phyloP scores from a whole-genome alignment of 23 red algal species.

The Gracilaria gracilis region DNA sequence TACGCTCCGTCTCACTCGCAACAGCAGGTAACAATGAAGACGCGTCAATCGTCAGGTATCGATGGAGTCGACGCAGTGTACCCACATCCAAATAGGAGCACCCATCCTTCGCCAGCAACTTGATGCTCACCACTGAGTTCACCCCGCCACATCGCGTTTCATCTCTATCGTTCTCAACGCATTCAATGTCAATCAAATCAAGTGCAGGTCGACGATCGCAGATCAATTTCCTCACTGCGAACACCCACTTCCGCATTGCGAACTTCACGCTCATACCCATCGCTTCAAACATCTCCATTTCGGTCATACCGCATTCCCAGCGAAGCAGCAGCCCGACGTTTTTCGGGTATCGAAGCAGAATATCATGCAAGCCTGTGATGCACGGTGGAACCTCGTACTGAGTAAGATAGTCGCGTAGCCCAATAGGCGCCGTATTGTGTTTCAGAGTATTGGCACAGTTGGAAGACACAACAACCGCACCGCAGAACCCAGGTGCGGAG shows the following conservation, averaged over 20 bases:
- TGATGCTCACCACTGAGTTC: slow-evolving; percentile 79
- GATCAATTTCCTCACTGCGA: slow-evolving; percentile 38
- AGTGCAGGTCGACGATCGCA: slow-evolving; percentile 57
- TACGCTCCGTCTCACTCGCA: slow-evolving; percentile 49
- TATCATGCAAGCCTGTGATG: slow-evolving; percentile 53
- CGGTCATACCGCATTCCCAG: slow-evolving; percentile 83
- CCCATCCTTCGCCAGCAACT: slow-evolving; percentile 63
- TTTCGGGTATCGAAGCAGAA: slow-evolving; percentile 45
- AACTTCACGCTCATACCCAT: slow-evolving; percentile 41
- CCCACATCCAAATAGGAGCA: slow-evolving; percentile 29
- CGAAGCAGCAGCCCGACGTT: slow-evolving; percentile 81
- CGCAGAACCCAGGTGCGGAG: slow-evolving; percentile 82
- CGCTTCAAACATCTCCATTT: slow-evolving; percentile 82
- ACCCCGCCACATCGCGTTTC: slow-evolving; percentile 51
- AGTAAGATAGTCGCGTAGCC: slow-evolving; percentile 76
- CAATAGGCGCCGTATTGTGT: slow-evolving; percentile 36
- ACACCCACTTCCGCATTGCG: slow-evolving; percentile 56
- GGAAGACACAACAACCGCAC: slow-evolving; percentile 68
- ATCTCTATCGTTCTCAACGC: slow-evolving; percentile 38
- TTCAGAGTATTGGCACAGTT: slow-evolving; percentile 29
- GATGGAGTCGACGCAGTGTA: slow-evolving; percentile 64
- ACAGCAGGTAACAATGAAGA: slow-evolving; percentile 42
- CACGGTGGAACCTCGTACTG: slow-evolving; percentile 54
- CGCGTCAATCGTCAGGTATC: slow-evolving; percentile 63
- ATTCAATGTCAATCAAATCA: slow-evolving; percentile 66